Evolutionary conservation across 805 yeast genomes (phyloP).

Genomic region (Suhomyces tanzawaensis): DNA sequence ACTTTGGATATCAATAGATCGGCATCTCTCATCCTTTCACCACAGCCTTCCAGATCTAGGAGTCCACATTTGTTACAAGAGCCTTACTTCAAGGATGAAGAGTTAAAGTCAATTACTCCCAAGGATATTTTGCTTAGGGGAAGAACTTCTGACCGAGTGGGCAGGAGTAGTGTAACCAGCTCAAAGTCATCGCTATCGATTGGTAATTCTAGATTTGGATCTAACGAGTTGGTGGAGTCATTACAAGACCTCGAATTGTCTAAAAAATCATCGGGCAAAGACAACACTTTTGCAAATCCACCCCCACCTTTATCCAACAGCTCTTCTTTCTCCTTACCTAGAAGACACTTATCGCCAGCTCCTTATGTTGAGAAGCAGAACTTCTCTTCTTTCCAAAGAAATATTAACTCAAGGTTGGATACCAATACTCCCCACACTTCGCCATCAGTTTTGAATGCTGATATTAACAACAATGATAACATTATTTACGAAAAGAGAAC

Average conservation of each 20-base stretch:
- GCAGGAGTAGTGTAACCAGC: constrained; percentile 10
- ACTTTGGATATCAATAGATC: neutral
- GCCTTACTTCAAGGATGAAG: constrained; percentile 13
- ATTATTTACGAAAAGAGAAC: constrained; percentile 16
- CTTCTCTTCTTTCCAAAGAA: constrained; percentile 61
- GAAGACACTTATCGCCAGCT: constrained; percentile 57
- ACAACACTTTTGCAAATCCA: neutral
- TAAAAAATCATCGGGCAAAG: constrained; percentile 19
- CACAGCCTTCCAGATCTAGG: constrained; percentile 33
- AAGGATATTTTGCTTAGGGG: constrained; percentile 38
- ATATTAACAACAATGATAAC: constrained; percentile 9
- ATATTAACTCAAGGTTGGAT: constrained; percentile 22
- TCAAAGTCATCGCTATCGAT: constrained; percentile 16
- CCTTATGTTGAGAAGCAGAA: constrained; percentile 48
- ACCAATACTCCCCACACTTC: constrained; percentile 11
- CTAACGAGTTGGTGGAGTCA: constrained; percentile 24
- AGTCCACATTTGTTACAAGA: constrained; percentile 24
- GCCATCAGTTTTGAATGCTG: constrained; percentile 13
- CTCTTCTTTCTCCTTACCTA: constrained; percentile 47
- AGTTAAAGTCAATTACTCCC: constrained; percentile 40
- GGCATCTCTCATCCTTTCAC: constrained; percentile 24
- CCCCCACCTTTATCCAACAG: constrained; percentile 11
- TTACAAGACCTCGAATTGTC: constrained; percentile 29
- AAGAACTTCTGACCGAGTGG: constrained; percentile 11
- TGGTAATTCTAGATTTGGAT: constrained; percentile 11